Conservation (phyloP, 2,329 filamentous ascomycete species). For the Thelonectria rubi region DNA sequence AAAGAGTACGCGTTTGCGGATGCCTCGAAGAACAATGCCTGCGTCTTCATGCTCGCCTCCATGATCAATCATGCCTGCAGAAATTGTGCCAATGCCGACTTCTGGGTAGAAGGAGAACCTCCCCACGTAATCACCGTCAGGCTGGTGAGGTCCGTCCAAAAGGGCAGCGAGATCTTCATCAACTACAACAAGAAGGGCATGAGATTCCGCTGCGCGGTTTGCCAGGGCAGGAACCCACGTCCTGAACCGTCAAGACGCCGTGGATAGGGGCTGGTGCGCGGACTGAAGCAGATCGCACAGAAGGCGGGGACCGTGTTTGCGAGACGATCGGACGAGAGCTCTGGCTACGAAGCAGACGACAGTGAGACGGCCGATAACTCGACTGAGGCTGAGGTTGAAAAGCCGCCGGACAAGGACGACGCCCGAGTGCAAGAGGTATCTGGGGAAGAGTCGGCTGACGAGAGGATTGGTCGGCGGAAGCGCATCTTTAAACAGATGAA, state of each 20-base stretch:
- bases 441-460: no score
- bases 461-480: no score
- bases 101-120: conserved; percentile 12
- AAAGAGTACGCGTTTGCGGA: conserved; percentile 41
- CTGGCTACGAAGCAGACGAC: no score
- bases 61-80: conserved; percentile 49
- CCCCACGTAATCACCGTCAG: conserved; percentile 35
- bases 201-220: conserved; percentile 42
- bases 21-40: conserved; percentile 1
- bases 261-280: conserved; percentile 3
- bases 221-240: conserved; percentile 5
- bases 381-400: no score
- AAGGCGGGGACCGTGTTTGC: no score
- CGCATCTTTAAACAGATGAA: no score
- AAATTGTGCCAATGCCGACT: conserved; percentile 41
- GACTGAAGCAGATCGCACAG: not conserved
- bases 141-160: conserved; percentile 28
- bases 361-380: no score
- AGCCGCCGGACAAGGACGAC: no score
- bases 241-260: not conserved
- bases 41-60: conserved; percentile 35
- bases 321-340: no score
- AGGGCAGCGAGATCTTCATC: conserved; percentile 50
- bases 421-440: no score
- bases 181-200: conserved; percentile 45